Conservation (phyloP, 2,329 filamentous ascomycete species). For the Pseudogymnoascus sp. region DNA sequence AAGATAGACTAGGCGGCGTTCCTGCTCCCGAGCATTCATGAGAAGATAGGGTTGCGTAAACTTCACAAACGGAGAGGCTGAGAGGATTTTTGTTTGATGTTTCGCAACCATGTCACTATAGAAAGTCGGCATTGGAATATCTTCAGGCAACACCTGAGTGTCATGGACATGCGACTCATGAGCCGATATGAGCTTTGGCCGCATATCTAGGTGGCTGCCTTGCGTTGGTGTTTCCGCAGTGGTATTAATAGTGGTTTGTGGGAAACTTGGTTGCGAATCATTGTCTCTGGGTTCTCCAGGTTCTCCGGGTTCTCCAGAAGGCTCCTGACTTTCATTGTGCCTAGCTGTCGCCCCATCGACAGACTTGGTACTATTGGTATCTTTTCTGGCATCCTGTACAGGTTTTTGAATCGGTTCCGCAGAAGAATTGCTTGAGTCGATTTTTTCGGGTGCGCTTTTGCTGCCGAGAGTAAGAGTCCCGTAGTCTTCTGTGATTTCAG, state of each 20-base stretch:
- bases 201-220: constrained; percentile 10
- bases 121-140: constrained; percentile 79
- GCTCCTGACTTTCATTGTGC: neutral
- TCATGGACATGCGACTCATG: constrained; percentile 33
- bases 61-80: constrained; percentile 91
- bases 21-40: constrained; percentile 85
- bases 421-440: constrained; percentile 16
- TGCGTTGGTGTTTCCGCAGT: constrained; percentile 10
- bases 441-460: neutral
- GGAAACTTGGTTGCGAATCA: neutral
- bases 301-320: neutral
- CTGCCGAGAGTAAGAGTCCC: constrained; percentile 15
- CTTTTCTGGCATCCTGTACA: neutral
- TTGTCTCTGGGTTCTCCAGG: neutral
- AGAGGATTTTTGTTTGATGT: constrained; percentile 86
- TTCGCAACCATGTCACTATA: constrained; percentile 94
- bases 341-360: constrained; percentile 8
- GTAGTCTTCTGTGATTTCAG: constrained; percentile 49
- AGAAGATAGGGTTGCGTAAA: constrained; percentile 91
- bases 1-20: constrained; percentile 73
- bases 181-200: constrained; percentile 25
- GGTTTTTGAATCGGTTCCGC: constrained; percentile 13
- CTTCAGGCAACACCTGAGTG: constrained; percentile 57
- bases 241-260: constrained; percentile 10
- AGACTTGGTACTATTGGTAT: neutral